Evolutionary conservation across 192 early-diverging fungal species (phyloP), one percentile per base, ranked within the genome.

Genomic region (Umbelopsis sp.): DNA sequence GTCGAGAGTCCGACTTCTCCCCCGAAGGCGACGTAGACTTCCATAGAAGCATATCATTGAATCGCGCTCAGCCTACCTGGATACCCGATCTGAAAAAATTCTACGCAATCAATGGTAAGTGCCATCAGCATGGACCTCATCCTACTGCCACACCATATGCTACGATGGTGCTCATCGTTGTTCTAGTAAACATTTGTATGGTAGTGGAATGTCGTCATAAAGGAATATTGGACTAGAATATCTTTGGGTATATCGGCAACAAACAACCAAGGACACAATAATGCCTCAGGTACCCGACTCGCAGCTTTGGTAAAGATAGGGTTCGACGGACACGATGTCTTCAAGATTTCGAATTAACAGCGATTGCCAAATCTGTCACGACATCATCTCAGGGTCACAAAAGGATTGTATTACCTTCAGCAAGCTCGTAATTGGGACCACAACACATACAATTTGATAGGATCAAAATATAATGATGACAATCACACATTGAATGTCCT

Each of bases 251-350:
- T 32, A 59, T 32, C 54, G 31, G 14, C 4, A 32, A 59, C 11
- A 29, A 59, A 32, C 29, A 59, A 32, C 2, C 25, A 16, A 32
- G 29, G 25, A 32, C 31, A 25, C 12, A 32, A 59, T 5, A 59
- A 32, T 29, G 14, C 14, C 29, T 59, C 54, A 59, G 54, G 54
- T 59, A 59, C 54, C 54, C 54, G 54, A 59, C 54, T 59, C 54
- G 31, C 54, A 11, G 26, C 29, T 11, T 59, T 59, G 31, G 31
- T 52, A 59, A 59, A 47, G 45, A 47, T 47, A 47, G 45, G 45
- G 20, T 47, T 12, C 45, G 45, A n/a, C 45, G 45, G 14, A 12
- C 16, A n/a, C 45, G 14, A 47, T 2, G 45, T 16, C 3, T n/a
- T 12, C 45, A 20, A 12, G 14, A 38, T 38, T 17, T 59, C 26